Percentiles rank a stretch among this genome's conserved stretches.
Evolutionary conservation across 805 yeast genomes (phyloP).

Genomic region (Kregervanrija pseudodelftensis): DNA sequence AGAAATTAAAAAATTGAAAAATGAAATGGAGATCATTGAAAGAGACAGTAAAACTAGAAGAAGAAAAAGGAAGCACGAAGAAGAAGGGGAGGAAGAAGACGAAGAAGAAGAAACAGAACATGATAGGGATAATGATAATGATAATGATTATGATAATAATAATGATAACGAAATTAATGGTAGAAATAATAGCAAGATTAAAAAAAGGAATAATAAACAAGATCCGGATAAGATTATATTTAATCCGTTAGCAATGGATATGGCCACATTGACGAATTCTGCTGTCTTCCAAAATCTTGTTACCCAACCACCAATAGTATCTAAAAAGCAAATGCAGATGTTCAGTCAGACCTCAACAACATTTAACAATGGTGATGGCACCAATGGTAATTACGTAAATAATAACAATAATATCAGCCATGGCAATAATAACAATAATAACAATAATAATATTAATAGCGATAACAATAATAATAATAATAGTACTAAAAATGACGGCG

Average conservation of each 20-base stretch:
- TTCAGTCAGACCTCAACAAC: too few relatives aligned
- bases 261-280: constrained; percentile 5
- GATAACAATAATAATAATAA: constrained; percentile 1
- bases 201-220: constrained; percentile 1
- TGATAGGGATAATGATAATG: background rate
- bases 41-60: constrained; percentile 35
- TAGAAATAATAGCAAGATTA: background rate
- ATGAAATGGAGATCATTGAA: constrained; percentile 34
- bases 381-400: too few relatives aligned
- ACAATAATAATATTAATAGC: background rate
- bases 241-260: constrained; percentile 23
- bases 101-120: background rate
- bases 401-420: background rate
- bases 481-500: constrained; percentile 6
- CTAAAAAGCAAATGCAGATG: background rate
- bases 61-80: constrained; percentile 22
- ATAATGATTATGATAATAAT: background rate
- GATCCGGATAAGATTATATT: constrained; percentile 16
- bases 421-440: background rate
- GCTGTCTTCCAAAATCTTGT: constrained; percentile 1
- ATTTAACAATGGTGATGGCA: too few relatives aligned
- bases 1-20: constrained; percentile 30
- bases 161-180: background rate
- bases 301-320: background rate
- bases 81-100: background rate